These are phyloP conservation scores for Paratrypanosoma confusum DNA, from an alignment of 208 protist genomes.

Conservation along the genomic window DNA sequence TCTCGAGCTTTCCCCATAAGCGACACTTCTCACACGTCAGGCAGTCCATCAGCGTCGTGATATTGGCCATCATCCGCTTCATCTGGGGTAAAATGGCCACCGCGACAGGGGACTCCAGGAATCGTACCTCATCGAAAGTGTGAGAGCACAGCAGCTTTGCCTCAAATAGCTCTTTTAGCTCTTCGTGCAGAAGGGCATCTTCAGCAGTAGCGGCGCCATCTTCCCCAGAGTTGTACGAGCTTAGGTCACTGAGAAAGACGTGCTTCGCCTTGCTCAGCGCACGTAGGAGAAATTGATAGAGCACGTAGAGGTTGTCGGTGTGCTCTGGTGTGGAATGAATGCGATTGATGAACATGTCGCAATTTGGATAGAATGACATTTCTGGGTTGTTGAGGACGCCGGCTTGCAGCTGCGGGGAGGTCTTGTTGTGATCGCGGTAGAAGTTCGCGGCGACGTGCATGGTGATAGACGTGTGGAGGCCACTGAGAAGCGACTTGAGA, in stretches of 20 bases:
- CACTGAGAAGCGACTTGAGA: constrained; percentile 66
- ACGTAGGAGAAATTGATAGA: constrained; percentile 81
- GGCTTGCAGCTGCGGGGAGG: constrained; percentile 32
- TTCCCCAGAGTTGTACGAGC: constrained; percentile 38
- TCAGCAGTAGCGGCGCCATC: constrained; percentile 22
- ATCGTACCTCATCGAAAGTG: constrained; percentile 76
- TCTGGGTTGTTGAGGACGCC: constrained; percentile 64
- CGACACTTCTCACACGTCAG: constrained; percentile 89
- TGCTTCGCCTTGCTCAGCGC: constrained; percentile 65
- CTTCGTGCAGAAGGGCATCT: constrained; percentile 31
- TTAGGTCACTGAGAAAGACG: constrained; percentile 33
- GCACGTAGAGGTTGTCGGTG: constrained; percentile 76
- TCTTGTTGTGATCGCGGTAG: constrained; percentile 50
- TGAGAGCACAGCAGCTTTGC: constrained; percentile 37
- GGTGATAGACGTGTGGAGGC: constrained; percentile 80
- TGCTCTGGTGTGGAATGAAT: constrained; percentile 43
- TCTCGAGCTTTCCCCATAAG: constrained; percentile 85
- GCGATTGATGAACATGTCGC: constrained; percentile 55
- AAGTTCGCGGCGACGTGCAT: constrained; percentile 80
- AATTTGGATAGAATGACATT: constrained; percentile 83
- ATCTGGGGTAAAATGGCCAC: constrained; percentile 54
- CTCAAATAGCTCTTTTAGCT: constrained; percentile 50
- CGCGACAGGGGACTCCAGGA: constrained; percentile 51
- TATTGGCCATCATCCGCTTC: constrained; percentile 63
- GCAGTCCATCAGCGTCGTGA: constrained; percentile 84